A percentile compares a stretch with the other conserved stretches of the same genome.
Conservation (phyloP, 1,284 basidiomycete species). For the Lentinula novae-zelandiae region DNA sequence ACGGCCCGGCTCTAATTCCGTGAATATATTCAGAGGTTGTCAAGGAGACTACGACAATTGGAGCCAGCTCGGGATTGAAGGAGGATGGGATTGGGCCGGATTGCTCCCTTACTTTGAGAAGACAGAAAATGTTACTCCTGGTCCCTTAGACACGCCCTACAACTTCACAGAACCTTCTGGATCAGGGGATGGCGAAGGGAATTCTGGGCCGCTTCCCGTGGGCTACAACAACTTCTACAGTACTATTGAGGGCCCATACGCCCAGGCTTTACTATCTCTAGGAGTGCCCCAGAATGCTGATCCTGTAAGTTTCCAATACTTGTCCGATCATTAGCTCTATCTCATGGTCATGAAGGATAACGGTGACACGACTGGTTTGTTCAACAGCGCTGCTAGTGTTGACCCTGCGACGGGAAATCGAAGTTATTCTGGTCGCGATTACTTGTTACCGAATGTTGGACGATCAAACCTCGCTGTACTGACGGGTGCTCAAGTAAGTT, state of each 20-base stretch:
- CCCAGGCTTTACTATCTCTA: background rate
- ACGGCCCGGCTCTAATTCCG: too few relatives aligned
- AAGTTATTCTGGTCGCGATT: constrained; percentile 5
- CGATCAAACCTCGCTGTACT: constrained; percentile 11
- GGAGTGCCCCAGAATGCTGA: background rate
- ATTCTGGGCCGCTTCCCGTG: background rate
- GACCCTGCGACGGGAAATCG: constrained; percentile 4
- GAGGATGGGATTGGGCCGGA: constrained; percentile 26
- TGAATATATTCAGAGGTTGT: constrained; percentile 16
- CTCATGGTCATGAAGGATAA: background rate
- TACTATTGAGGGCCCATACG: background rate
- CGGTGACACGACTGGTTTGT: constrained; percentile 6
- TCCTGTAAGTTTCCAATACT: background rate
- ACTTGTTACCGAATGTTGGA: constrained; percentile 20
- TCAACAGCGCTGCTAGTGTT: background rate
- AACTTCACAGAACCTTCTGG: background rate
- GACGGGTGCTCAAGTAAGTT: constrained; percentile 5
- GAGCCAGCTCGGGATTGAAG: constrained; percentile 27
- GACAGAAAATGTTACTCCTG: constrained; percentile 26
- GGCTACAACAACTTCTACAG: constrained; percentile 1
- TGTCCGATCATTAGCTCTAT: background rate
- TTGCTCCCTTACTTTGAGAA: constrained; percentile 29
- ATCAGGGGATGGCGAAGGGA: background rate
- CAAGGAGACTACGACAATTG: constrained; percentile 29
- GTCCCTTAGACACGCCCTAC: background rate